Evolutionary conservation across 352 stramenopile genomes (phyloP).

Genomic region (Globisporangium paddicum): DNA sequence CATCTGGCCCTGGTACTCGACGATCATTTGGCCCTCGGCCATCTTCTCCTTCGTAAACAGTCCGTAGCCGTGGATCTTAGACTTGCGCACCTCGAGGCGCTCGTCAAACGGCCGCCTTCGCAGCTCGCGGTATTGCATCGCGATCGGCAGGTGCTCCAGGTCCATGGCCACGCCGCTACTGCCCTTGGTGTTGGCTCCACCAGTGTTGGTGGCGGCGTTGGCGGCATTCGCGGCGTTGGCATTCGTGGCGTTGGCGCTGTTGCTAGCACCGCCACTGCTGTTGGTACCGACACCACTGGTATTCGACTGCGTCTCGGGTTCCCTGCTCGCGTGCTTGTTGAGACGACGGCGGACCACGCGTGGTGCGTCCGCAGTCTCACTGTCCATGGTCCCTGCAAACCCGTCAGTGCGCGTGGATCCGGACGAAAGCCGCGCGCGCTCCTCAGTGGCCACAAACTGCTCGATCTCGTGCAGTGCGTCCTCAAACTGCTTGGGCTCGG

Average conservation of each 20-base stretch:
- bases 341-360: slow-evolving; percentile 22
- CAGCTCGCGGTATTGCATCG: slow-evolving; percentile 91
- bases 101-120: slow-evolving; percentile 89
- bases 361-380: slow-evolving; percentile 27
- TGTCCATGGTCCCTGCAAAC: slow-evolving; percentile 42
- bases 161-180: slow-evolving; percentile 56
- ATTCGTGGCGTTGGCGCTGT: slow-evolving; percentile 3
- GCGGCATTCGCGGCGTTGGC: slow-evolving; percentile 10
- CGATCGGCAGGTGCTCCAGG: slow-evolving; percentile 75
- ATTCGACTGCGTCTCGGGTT: slow-evolving; percentile 21
- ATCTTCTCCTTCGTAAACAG: slow-evolving; percentile 94
- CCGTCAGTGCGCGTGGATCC: slow-evolving; percentile 87
- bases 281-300: slow-evolving; percentile 6
- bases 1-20: slow-evolving; percentile 96
- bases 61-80: slow-evolving; percentile 95
- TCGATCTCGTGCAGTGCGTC: slow-evolving; percentile 80
- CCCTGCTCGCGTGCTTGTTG: slow-evolving; percentile 48
- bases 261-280: slow-evolving; percentile 9
- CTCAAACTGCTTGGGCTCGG: slow-evolving; percentile 65
- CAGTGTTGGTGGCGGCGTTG: not conserved
- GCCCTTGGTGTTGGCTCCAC: slow-evolving; percentile 10
- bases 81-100: slow-evolving; percentile 89
- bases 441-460: slow-evolving; percentile 69
- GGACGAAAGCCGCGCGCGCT: slow-evolving; percentile 78
- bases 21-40: slow-evolving; percentile 92